Percentiles rank a stretch among this genome's conserved stretches.
These are phyloP conservation scores for Yamadazyma akitaensis DNA, from an alignment of 805 yeast species.

Conservation along the genomic window DNA sequence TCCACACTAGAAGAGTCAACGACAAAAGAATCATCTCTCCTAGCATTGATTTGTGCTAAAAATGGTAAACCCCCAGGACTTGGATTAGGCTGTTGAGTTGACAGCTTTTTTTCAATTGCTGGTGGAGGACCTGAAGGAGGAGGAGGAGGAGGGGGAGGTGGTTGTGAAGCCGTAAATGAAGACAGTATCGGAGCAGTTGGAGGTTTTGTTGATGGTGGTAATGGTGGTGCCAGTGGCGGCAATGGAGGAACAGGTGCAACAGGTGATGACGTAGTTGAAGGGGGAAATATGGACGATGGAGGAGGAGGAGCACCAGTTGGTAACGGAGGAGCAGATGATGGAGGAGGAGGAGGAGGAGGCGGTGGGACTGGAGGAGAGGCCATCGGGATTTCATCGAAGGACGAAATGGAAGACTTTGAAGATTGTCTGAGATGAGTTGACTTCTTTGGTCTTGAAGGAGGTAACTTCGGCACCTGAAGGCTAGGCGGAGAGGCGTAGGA, in stretches of 20 bases:
- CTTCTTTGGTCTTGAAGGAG: slow-evolving; percentile 40
- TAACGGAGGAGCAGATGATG: slow-evolving; percentile 29
- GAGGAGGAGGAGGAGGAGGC: slow-evolving; percentile 13
- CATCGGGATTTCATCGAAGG: slow-evolving; percentile 15
- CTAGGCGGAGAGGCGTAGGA: slow-evolving; percentile 25
- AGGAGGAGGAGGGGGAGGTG: slow-evolving; percentile 8
- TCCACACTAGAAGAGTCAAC: slow-evolving; percentile 31
- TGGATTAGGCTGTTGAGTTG: slow-evolving; percentile 12
- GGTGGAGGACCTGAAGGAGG: slow-evolving; percentile 18
- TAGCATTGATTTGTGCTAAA: slow-evolving; percentile 54
- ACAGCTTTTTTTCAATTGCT: slow-evolving; percentile 4
- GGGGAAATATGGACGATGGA: slow-evolving; percentile 15
- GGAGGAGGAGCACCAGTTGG: slow-evolving; percentile 18
- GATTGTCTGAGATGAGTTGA: slow-evolving; percentile 29
- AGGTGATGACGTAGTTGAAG: slow-evolving; percentile 16
- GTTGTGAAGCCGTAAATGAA: slow-evolving; percentile 15
- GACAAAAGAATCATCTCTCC: slow-evolving; percentile 49
- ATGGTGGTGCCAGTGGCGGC: slow-evolving; percentile 15
- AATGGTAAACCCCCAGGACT: slow-evolving; percentile 50
- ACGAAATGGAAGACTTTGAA: slow-evolving; percentile 17
- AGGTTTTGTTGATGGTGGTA: slow-evolving; percentile 48
- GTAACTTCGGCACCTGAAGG: slow-evolving; percentile 29
- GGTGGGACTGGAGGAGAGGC: slow-evolving; percentile 9
- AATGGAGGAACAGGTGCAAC: slow-evolving; percentile 16
- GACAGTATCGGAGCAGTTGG: slow-evolving; percentile 30